These are phyloP conservation scores for Purpureocillium lavendulum DNA, from an alignment of 2,329 filamentous ascomycete species.

Conservation along the genomic window DNA sequence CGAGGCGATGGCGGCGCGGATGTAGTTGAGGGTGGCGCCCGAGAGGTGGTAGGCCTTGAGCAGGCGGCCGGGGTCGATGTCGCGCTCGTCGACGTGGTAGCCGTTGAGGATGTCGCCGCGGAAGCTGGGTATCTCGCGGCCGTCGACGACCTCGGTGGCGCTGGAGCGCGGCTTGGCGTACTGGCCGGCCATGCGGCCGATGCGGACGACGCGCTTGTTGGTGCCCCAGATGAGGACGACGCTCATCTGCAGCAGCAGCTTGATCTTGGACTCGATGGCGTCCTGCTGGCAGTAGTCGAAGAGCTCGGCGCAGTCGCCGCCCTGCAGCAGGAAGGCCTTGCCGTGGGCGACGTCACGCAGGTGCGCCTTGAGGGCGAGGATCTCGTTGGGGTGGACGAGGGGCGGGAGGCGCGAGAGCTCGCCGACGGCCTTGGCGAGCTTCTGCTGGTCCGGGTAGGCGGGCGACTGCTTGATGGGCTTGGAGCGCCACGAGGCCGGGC, in stretches of 20 bases:
- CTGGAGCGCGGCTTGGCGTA: slow-evolving; percentile 94
- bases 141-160: slow-evolving; percentile 74
- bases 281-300: slow-evolving; percentile 92
- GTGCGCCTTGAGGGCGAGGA: slow-evolving; percentile 67
- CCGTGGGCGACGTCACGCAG: slow-evolving; percentile 82
- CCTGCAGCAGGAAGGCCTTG: slow-evolving; percentile 89
- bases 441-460: slow-evolving; percentile 54
- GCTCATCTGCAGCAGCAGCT: slow-evolving; percentile 94
- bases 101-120: slow-evolving; percentile 94
- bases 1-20: slow-evolving; percentile 72
- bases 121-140: slow-evolving; percentile 79
- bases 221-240: slow-evolving; percentile 87
- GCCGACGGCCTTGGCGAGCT: slow-evolving; percentile 49
- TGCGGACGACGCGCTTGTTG: slow-evolving; percentile 76
- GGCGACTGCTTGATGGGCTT: slow-evolving; percentile 76
- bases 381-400: slow-evolving; percentile 72
- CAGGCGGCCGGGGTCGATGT: slow-evolving; percentile 74
- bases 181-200: slow-evolving; percentile 93
- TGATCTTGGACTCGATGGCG: slow-evolving; percentile 93
- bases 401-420: slow-evolving; percentile 66
- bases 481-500: slow-evolving; percentile 61
- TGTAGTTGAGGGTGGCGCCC: slow-evolving; percentile 87
- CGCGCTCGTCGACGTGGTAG: slow-evolving; percentile 65
- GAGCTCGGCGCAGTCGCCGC: slow-evolving; percentile 92
- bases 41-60: slow-evolving; percentile 93